Base-by-base conservation (phyloP, 2,329 filamentous ascomycete species). In the Beauveria australis region DNA sequence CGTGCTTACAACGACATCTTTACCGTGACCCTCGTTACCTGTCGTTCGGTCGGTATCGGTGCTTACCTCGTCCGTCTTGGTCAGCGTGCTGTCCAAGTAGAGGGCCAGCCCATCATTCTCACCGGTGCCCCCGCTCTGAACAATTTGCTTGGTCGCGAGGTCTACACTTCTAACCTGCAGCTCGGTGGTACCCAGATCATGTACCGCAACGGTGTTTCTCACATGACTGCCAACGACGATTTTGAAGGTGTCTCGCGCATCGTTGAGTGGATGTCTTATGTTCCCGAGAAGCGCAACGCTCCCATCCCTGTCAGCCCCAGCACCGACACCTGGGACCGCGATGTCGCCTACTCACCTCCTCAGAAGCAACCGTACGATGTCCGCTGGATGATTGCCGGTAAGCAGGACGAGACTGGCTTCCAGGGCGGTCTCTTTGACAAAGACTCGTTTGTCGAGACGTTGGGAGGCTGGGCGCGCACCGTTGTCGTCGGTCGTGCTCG, bases 161-260 rank as follows among this genome's bases (percentile, higher is more conserved):
- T 99, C 33, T 99, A 99, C 80, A 97, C 94, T 26, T 97, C 94
- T 63, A 99, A 99, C 83, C 79, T 99, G 72, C 94, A 99, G 81
- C 91, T 99, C 66, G 94, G 94, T 86, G 94, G 94, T 69, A 99
- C 94, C n/a, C 94, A 99, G 78, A 99, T 99, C 83, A 99, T 99
- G 94, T 97, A 99, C 86, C 92, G 91, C 79, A 99, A 99, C 74
- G 94, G 94, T 85, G 94, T 99, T 47, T 97, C 94, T 24, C 94
- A 99, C 81, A 93, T 97, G 90, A 97, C 93, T 67, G 94, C 94
- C 70, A 89, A 89, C 68, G 93, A 99, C 71, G 94, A 99, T 79
- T 97, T 99, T 69, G 92, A 93, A 70, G 94, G 94, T 84, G 90
- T 99, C 24, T 92, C 90, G 70, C 95, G 95, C 83, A 97, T 99